phyloP scores from a whole-genome alignment of 495 filamentous ascomycete genomes.

The Lepraria neglecta region DNA sequence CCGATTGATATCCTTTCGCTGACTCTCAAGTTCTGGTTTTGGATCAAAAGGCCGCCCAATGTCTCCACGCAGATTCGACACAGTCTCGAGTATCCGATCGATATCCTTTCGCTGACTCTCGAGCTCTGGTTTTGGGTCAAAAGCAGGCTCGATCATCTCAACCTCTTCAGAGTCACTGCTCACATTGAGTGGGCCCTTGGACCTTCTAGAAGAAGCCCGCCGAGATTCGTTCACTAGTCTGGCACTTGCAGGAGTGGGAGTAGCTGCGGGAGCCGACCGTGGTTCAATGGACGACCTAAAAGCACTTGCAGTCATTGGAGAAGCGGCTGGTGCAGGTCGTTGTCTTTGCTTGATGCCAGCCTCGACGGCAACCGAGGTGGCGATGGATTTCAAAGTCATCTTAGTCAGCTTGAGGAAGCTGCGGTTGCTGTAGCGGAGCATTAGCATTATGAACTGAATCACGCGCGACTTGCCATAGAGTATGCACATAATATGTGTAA shows the following conservation, averaged over 20 bases:
- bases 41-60: too few relatives aligned
- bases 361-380: background rate
- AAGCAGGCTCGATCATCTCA: background rate
- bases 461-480: background rate
- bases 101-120: background rate
- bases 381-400: constrained; percentile 12
- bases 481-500: background rate
- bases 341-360: background rate
- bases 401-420: constrained; percentile 18
- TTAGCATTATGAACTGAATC: background rate
- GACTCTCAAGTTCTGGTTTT: background rate
- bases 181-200: background rate
- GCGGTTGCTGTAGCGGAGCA: background rate
- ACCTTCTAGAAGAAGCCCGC: background rate
- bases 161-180: background rate
- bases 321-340: background rate
- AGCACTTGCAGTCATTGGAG: background rate
- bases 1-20: constrained; percentile 10
- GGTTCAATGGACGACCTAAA: too few relatives aligned
- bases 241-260: background rate
- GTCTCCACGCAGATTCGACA: too few relatives aligned
- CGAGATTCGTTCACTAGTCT: background rate
- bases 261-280: background rate
- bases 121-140: background rate
- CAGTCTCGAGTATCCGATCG: too few relatives aligned